phyloP scores from a whole-genome alignment of 208 protist species.

The Trypanosoma theileri region DNA sequence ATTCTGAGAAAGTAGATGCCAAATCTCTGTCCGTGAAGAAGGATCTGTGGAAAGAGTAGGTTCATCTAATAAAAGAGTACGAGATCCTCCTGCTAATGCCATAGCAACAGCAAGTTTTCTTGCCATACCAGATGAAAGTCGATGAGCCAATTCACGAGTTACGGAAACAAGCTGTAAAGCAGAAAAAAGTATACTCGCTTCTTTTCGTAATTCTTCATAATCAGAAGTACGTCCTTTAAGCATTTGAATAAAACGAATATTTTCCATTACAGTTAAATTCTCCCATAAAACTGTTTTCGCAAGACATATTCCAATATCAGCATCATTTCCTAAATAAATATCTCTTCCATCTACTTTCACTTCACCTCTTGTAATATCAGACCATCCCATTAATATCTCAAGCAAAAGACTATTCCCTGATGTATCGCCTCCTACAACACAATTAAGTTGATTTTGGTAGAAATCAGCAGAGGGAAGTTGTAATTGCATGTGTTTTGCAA shows the following conservation, averaged over 20 bases:
- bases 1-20: constrained; percentile 53
- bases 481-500: not conserved
- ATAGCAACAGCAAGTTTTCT: constrained; percentile 42
- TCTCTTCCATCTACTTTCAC: constrained; percentile 12
- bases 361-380: not conserved
- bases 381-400: constrained; percentile 20
- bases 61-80: constrained; percentile 41
- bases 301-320: constrained; percentile 74
- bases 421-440: constrained; percentile 16
- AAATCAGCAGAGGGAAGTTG: constrained; percentile 8
- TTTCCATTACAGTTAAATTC: constrained; percentile 68
- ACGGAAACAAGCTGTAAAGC: constrained; percentile 28
- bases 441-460: constrained; percentile 29
- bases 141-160: not conserved
- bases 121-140: constrained; percentile 31
- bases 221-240: constrained; percentile 50
- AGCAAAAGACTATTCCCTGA: constrained; percentile 22
- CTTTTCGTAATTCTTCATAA: not conserved
- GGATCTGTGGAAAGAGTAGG: constrained; percentile 48
- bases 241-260: constrained; percentile 63
- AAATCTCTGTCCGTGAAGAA: constrained; percentile 42
- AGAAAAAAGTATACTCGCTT: constrained; percentile 19
- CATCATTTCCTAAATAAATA: constrained; percentile 1
- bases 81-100: constrained; percentile 35
- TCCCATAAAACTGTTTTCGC: constrained; percentile 79